A percentile compares a stretch with the other conserved stretches of the same genome.
These are phyloP conservation scores for Phialocephala subalpina DNA, from an alignment of 2,329 filamentous ascomycete species.

Conservation along the genomic window DNA sequence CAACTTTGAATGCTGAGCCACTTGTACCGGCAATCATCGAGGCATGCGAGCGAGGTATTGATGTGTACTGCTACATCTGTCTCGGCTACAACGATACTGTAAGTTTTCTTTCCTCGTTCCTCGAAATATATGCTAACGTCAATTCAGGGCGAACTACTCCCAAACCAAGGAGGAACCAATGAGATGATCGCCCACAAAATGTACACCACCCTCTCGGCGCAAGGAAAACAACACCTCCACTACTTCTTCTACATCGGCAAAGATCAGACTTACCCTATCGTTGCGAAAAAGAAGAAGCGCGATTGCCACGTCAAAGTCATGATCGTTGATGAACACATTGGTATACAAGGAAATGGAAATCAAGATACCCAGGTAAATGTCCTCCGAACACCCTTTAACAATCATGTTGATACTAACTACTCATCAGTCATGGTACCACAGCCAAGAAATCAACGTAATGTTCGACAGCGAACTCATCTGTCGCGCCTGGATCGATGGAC, in stretches of 20 bases:
- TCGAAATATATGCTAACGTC: constrained; percentile 13
- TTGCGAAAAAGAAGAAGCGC: constrained; percentile 69
- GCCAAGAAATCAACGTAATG: constrained; percentile 80
- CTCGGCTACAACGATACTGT: constrained; percentile 80
- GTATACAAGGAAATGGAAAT: constrained; percentile 78
- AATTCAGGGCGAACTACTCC: constrained; percentile 72
- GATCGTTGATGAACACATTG: constrained; percentile 74
- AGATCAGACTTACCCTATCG: constrained; percentile 73
- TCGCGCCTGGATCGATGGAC: constrained; percentile 65
- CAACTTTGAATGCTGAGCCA: constrained; percentile 77
- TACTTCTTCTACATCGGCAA: constrained; percentile 78
- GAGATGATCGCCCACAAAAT: constrained; percentile 72
- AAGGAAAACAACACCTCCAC: constrained; percentile 59
- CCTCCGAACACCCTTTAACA: too few species aligned
- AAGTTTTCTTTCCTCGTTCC: constrained; percentile 36
- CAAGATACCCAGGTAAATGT: constrained; percentile 86
- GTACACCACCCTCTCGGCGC: constrained; percentile 58
- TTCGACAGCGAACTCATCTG: constrained; percentile 71
- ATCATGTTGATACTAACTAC: too few species aligned
- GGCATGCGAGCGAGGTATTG: constrained; percentile 72
- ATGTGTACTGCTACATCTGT: constrained; percentile 76
- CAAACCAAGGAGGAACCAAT: constrained; percentile 78
- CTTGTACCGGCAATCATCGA: constrained; percentile 68
- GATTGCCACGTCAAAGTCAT: constrained; percentile 82
- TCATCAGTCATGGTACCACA: constrained; percentile 82